These are phyloP conservation scores for Lecanosticta acicola DNA, from an alignment of 2,329 filamentous ascomycete genomes.

Conservation along the genomic window DNA sequence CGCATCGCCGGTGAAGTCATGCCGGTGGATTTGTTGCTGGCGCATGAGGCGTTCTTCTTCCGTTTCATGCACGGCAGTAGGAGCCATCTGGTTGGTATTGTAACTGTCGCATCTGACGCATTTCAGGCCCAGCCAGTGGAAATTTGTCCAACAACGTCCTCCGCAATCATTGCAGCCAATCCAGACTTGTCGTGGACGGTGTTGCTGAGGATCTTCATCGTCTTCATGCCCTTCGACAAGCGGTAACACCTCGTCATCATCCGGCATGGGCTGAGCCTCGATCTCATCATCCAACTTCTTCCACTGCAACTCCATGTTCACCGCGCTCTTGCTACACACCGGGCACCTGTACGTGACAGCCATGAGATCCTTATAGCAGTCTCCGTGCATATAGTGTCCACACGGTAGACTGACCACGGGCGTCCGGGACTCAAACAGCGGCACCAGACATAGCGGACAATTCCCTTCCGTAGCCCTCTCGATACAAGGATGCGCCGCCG, in stretches of 20 bases:
- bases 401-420: slow-evolving; percentile 92
- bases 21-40: slow-evolving; percentile 25
- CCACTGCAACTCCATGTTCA: slow-evolving; percentile 96
- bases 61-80: slow-evolving; percentile 35
- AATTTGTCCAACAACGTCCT: slow-evolving; percentile 75
- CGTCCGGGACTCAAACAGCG: slow-evolving; percentile 86
- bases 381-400: slow-evolving; percentile 89
- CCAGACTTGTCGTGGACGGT: slow-evolving; percentile 52
- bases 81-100: slow-evolving; percentile 47
- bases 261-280: slow-evolving; percentile 83
- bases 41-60: slow-evolving; percentile 30
- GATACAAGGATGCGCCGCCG: slow-evolving; percentile 83
- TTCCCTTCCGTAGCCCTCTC: slow-evolving; percentile 91
- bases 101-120: slow-evolving; percentile 59
- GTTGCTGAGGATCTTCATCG: slow-evolving; percentile 3
- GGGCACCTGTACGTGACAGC: slow-evolving; percentile 90
- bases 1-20: slow-evolving; percentile 33
- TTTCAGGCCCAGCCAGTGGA: slow-evolving; percentile 92
- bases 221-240: slow-evolving; percentile 11
- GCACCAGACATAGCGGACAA: slow-evolving; percentile 94
- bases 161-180: slow-evolving; percentile 94
- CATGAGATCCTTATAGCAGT: slow-evolving; percentile 84
- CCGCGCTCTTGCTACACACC: slow-evolving; percentile 91
- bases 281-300: slow-evolving; percentile 85
- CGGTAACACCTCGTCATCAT: slow-evolving; percentile 31